Conservation (phyloP, 495 filamentous ascomycete genomes). For the Penicillium coffeae region DNA sequence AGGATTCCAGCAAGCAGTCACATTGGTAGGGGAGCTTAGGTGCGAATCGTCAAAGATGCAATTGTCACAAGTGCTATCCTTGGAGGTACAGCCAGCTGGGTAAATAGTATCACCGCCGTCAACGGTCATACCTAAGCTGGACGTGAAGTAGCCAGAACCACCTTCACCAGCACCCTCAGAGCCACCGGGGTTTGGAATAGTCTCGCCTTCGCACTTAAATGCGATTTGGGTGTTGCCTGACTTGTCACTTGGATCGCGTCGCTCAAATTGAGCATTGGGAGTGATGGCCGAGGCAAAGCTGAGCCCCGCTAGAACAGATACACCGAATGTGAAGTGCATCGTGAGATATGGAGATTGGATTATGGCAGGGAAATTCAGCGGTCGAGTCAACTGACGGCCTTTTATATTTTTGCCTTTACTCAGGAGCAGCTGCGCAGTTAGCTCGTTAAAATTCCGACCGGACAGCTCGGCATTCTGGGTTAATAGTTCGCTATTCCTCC, state of each 20-base stretch:
- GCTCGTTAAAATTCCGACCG: too few relatives aligned
- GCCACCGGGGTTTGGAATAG: slow-evolving; percentile 5
- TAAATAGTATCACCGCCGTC: background rate
- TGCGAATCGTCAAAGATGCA: slow-evolving; percentile 3
- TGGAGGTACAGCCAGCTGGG: slow-evolving; percentile 1
- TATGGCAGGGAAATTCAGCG: background rate
- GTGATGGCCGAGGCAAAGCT: background rate
- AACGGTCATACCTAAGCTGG: background rate
- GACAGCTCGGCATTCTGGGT: too few relatives aligned
- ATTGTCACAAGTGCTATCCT: background rate
- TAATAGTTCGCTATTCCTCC: too few relatives aligned
- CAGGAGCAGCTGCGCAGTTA: too few relatives aligned
- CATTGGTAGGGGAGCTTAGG: slow-evolving; percentile 7
- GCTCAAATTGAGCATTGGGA: background rate
- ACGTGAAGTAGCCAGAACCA: slow-evolving; percentile 2
- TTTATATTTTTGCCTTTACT: too few relatives aligned
- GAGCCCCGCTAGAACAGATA: background rate
- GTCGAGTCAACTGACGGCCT: too few relatives aligned
- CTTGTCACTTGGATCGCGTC: slow-evolving; percentile 3
- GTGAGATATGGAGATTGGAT: background rate
- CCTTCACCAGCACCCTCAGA: slow-evolving; percentile 1
- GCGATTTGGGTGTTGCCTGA: slow-evolving; percentile 7
- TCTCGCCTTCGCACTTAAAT: slow-evolving; percentile 3
- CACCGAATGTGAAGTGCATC: background rate
- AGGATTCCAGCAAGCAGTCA: slow-evolving; percentile 9